These are phyloP conservation scores for Pleurozium schreberi DNA, from an alignment of 225 moss, liverwort and hornwort species.

Conservation along the genomic window DNA sequence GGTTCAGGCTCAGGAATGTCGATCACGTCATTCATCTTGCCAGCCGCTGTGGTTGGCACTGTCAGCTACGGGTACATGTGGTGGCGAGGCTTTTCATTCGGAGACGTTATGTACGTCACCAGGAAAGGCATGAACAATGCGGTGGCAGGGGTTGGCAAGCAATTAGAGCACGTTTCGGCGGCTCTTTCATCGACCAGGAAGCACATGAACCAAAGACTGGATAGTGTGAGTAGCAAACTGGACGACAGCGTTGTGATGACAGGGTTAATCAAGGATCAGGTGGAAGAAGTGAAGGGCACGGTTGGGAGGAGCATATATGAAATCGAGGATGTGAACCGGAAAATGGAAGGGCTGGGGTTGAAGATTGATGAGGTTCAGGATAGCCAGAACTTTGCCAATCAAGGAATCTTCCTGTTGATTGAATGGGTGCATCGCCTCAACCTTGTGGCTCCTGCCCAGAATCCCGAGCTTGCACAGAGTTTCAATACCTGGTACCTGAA, in stretches of 20 bases:
- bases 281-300: slow-evolving; percentile 53
- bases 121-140: slow-evolving; percentile 61
- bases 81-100: slow-evolving; percentile 67
- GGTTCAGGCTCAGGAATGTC: slow-evolving; percentile 38
- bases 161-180: slow-evolving; percentile 66
- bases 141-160: slow-evolving; percentile 74
- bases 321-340: slow-evolving; percentile 59
- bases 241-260: slow-evolving; percentile 63
- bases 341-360: slow-evolving; percentile 74
- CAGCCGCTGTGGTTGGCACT: slow-evolving; percentile 59
- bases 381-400: slow-evolving; percentile 71
- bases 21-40: slow-evolving; percentile 44
- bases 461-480: slow-evolving; percentile 67
- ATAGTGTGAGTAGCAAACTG: slow-evolving; percentile 43
- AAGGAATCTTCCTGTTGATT: slow-evolving; percentile 65
- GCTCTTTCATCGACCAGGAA: slow-evolving; percentile 75
- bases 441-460: slow-evolving; percentile 21
- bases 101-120: slow-evolving; percentile 86
- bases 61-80: slow-evolving; percentile 74
- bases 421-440: slow-evolving; percentile 58
- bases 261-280: slow-evolving; percentile 63
- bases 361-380: slow-evolving; percentile 74
- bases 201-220: slow-evolving; percentile 65
- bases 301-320: slow-evolving; percentile 70
- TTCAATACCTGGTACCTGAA: slow-evolving; percentile 34